Evolutionary conservation across 2,329 filamentous ascomycete genomes (phyloP), one percentile per base, ranked within the genome.

Genomic region (Lecanicillium sp.): DNA sequence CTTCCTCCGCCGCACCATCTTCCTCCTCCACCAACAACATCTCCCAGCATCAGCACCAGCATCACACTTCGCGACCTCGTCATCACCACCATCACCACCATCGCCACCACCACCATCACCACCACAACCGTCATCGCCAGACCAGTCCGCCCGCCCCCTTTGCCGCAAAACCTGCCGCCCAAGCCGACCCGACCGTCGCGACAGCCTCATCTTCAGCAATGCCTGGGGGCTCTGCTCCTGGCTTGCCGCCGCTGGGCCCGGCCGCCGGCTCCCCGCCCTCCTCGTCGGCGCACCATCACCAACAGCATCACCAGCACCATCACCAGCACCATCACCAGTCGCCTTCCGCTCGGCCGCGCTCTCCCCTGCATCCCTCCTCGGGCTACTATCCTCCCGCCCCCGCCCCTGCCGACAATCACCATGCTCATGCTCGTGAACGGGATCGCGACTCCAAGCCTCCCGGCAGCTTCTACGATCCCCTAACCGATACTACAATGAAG

Each of bases 381-480:
- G 63, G 64, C 48, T 73, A 73, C 54, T 73, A 72, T 50, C 60
- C 62, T 44, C 56, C 60, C n/a, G n/a, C n/a, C n/a, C 39, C 50
- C 3, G 35, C 44, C 17, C 26, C 49, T 24, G 20, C 51, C 51
- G 58, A 60, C 17, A 51, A 49, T 47, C 65, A 66, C 51, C 60
- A 60, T 52, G 49, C 58, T n/a, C n/a, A n/a, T n/a, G n/a, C n/a
- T n/a, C n/a, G n/a, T n/a, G n/a, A n/a, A n/a, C n/a, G n/a, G n/a
- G n/a, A n/a, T 39, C 69, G 64, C 60, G 67, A 68, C 45, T 69
- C 70, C 59, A 58, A 66, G 46, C 59, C 62, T 14, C 61, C 65
- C 48, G 64, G 72, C 57, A 69, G 70, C 60, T 76, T 74, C 63
- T 78, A 78, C 65, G 75, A 78, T 56, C 74, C 74, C 14, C 71